These are phyloP conservation scores for Geosmithia morbida DNA, from an alignment of 2,329 filamentous ascomycete species.

Conservation along the genomic window DNA sequence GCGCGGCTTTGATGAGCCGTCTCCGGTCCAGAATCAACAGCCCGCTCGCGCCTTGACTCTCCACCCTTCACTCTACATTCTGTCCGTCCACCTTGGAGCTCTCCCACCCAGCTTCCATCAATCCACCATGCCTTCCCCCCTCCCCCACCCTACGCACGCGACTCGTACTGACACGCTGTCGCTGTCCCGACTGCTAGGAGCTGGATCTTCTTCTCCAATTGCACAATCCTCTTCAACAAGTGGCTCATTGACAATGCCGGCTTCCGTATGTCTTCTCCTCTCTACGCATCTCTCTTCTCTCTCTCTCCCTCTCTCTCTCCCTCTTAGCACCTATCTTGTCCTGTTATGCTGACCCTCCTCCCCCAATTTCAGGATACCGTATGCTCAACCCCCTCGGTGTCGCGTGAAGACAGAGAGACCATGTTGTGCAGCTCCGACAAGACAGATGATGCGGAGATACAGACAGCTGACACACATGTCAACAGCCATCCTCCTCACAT, in stretches of 20 bases:
- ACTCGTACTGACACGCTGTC: neutral
- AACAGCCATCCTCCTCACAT: slow-evolving; percentile 43
- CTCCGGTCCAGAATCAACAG: too few species aligned
- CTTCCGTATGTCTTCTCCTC: slow-evolving; percentile 45
- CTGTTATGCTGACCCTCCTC: neutral
- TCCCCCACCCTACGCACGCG: neutral
- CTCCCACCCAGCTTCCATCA: too few species aligned
- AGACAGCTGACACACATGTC: neutral
- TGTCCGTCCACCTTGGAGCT: neutral
- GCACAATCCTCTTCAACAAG: slow-evolving; percentile 87
- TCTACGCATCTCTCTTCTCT: neutral
- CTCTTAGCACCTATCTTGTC: neutral
- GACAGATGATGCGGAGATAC: neutral
- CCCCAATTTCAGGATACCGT: slow-evolving; percentile 18
- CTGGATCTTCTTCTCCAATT: slow-evolving; percentile 77
- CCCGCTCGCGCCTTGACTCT: neutral
- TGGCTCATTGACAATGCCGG: slow-evolving; percentile 64
- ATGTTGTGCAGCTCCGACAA: neutral
- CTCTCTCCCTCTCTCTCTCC: too few species aligned
- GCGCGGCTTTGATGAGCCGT: neutral
- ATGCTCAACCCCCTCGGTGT: slow-evolving; percentile 6
- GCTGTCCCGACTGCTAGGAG: slow-evolving; percentile 18
- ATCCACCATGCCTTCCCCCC: too few species aligned
- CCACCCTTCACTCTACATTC: slow-evolving; percentile 3
- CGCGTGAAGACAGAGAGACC: neutral